Evolutionary conservation across 2,329 filamentous ascomycete species (phyloP).

Genomic region (Myriosclerotinia curreyana): DNA sequence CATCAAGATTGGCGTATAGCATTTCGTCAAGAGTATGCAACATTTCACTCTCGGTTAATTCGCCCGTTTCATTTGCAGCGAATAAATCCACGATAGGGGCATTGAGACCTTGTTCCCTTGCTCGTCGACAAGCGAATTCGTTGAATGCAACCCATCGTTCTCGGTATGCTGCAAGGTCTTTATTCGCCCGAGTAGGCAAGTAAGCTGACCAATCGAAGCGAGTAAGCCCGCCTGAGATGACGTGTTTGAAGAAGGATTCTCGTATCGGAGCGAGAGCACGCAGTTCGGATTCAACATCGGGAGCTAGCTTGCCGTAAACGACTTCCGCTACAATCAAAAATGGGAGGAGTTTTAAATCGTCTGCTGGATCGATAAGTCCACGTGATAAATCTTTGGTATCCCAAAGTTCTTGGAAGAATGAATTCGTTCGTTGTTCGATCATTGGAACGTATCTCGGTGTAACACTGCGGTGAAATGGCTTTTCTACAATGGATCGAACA

Average conservation of each 20-base stretch:
- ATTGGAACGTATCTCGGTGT: constrained; percentile 13
- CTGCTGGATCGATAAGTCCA: constrained; percentile 27
- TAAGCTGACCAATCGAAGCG: constrained; percentile 35
- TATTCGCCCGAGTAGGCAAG: constrained; percentile 36
- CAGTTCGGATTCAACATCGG: constrained; percentile 34
- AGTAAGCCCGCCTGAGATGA: constrained; percentile 41
- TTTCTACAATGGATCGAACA: constrained; percentile 31
- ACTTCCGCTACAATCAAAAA: constrained; percentile 43
- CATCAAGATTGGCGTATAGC: constrained; percentile 49
- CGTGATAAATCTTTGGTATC: constrained; percentile 12
- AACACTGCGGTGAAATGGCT: constrained; percentile 17
- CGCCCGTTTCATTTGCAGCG: constrained; percentile 25
- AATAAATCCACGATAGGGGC: constrained; percentile 28
- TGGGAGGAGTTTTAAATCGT: constrained; percentile 38
- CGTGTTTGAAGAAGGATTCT: constrained; percentile 39
- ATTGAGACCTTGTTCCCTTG: constrained; percentile 1
- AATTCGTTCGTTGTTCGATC: constrained; percentile 15
- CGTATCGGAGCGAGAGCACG: constrained; percentile 32
- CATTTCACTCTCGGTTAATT: constrained; percentile 36
- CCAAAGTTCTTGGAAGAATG: constrained; percentile 24
- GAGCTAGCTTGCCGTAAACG: constrained; percentile 41
- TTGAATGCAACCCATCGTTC: constrained; percentile 41
- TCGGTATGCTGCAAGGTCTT: constrained; percentile 37
- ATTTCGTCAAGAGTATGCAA: constrained; percentile 48
- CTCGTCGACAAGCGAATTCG: constrained; percentile 27